These are phyloP conservation scores for Globisporangium iwayamae DNA, from an alignment of 352 stramenopile species.

Conservation along the genomic window DNA sequence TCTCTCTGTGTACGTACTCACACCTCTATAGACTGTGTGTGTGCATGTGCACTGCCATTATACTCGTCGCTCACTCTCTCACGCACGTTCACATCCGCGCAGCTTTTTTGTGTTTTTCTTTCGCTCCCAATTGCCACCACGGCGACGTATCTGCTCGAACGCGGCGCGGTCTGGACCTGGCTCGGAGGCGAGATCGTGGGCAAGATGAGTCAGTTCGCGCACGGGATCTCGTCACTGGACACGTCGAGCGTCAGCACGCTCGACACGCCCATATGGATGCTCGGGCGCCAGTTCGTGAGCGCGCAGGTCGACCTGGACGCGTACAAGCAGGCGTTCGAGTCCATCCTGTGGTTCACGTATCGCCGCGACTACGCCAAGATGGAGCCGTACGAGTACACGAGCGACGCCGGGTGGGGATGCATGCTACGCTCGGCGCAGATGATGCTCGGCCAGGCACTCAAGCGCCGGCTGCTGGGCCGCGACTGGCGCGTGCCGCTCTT, in stretches of 20 bases:
- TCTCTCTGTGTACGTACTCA: not conserved
- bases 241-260: slow-evolving; percentile 32
- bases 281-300: slow-evolving; percentile 37
- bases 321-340: slow-evolving; percentile 58
- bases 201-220: slow-evolving; percentile 79
- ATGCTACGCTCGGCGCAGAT: slow-evolving; percentile 96
- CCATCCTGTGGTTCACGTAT: slow-evolving; percentile 90
- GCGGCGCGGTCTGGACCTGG: slow-evolving; percentile 23
- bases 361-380: slow-evolving; percentile 84
- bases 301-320: slow-evolving; percentile 38
- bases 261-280: slow-evolving; percentile 41
- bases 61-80: not conserved
- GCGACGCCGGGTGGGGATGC: slow-evolving; percentile 94
- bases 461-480: slow-evolving; percentile 66
- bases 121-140: slow-evolving; percentile 7
- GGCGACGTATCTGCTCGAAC: slow-evolving; percentile 19
- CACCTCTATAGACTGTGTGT: not conserved
- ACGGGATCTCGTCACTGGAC: slow-evolving; percentile 76
- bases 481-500: slow-evolving; percentile 43
- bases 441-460: slow-evolving; percentile 89
- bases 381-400: slow-evolving; percentile 85
- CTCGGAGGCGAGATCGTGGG: slow-evolving; percentile 41
- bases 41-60: no score
- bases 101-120: not conserved
- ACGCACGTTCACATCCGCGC: not conserved